Conservation (phyloP, 768 basidiomycete genomes). For the Podaxis rugospora region DNA sequence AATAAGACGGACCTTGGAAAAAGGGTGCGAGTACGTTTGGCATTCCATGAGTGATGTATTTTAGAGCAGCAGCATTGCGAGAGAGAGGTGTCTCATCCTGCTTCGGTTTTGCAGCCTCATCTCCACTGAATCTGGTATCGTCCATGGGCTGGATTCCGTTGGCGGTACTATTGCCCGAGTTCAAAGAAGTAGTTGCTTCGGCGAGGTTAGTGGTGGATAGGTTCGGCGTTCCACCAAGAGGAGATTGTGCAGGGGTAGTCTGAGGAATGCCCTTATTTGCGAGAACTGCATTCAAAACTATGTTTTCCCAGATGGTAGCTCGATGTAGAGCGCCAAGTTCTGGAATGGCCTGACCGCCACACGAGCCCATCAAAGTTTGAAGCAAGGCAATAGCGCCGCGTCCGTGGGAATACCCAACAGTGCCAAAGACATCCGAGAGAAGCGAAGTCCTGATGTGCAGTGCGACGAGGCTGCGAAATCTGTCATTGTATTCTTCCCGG, state of each 20-base stretch:
- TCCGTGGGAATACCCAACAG: conserved; percentile 77
- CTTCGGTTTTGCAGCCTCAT: conserved; percentile 13
- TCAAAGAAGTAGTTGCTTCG: conserved; percentile 16
- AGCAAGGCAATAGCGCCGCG: conserved; percentile 72
- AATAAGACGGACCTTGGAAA: conserved; percentile 65
- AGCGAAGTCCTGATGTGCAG: conserved; percentile 78
- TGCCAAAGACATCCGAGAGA: conserved; percentile 84
- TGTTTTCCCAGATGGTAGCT: conserved; percentile 83
- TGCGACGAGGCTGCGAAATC: conserved; percentile 69
- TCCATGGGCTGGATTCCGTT: conserved; percentile 24
- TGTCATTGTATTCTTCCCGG: conserved; percentile 45
- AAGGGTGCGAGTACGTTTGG: conserved; percentile 75
- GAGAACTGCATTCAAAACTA: conserved; percentile 62
- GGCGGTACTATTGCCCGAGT: conserved; percentile 16
- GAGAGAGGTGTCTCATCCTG: conserved; percentile 44
- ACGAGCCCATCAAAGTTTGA: conserved; percentile 65
- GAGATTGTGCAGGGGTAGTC: conserved; percentile 37
- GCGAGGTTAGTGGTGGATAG: conserved; percentile 38
- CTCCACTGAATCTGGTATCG: neutral
- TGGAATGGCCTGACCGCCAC: conserved; percentile 57
- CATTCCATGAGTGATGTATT: conserved; percentile 75
- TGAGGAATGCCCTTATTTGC: conserved; percentile 50
- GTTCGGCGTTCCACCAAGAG: conserved; percentile 45
- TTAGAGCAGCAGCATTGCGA: conserved; percentile 70
- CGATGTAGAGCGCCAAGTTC: conserved; percentile 81